Percentiles rank a stretch among this genome's conserved stretches.
Evolutionary conservation across 768 basidiomycete species (phyloP).

Genomic region (Lyophyllum semitale): DNA sequence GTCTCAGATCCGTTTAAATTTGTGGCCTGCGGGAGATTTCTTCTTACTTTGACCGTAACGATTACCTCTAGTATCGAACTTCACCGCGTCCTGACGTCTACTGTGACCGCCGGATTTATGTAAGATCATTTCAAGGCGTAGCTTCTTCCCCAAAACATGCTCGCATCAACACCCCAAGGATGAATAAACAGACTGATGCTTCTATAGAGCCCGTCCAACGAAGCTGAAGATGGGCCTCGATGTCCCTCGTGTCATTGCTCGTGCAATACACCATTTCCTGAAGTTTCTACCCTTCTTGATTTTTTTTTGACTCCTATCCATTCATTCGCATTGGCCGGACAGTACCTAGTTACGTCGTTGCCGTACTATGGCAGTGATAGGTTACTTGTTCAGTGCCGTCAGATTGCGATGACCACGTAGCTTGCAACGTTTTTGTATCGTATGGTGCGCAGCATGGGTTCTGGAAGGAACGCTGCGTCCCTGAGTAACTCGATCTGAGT

Average conservation of each 20-base stretch:
- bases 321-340: too few species aligned
- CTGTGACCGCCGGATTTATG: too few species aligned
- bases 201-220: background rate
- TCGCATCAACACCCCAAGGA: background rate
- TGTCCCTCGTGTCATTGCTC: background rate
- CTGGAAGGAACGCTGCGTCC: background rate
- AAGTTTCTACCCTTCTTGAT: too few species aligned
- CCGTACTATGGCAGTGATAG: background rate
- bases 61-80: too few species aligned
- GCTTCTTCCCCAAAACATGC: background rate
- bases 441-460: background rate
- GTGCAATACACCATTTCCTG: background rate
- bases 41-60: too few species aligned
- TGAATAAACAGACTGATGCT: background rate
- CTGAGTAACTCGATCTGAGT: background rate
- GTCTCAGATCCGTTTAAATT: too few species aligned
- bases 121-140: background rate
- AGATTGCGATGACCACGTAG: background rate
- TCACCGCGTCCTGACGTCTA: too few species aligned
- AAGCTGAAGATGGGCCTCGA: background rate
- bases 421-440: background rate
- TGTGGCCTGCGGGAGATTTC: too few species aligned
- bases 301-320: too few species aligned
- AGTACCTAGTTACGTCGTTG: background rate
- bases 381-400: background rate